Conservation (phyloP, 352 stramenopile genomes). For the Peronospora farinosa region DNA sequence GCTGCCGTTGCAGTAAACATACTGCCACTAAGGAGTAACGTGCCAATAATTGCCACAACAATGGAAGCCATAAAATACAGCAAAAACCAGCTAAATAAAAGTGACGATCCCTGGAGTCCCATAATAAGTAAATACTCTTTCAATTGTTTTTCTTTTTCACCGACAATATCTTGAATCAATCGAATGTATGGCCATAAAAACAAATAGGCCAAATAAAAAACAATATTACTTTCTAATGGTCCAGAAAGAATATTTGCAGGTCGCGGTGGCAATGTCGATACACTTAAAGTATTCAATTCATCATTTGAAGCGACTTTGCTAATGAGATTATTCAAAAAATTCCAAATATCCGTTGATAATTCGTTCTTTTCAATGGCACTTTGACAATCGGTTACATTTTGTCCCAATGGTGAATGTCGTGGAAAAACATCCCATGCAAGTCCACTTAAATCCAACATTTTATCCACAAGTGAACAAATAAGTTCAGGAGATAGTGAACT, state of each 20-base stretch:
- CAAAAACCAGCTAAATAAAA: constrained; percentile 74
- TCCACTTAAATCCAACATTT: constrained; percentile 35
- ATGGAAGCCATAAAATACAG: constrained; percentile 69
- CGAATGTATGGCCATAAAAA: constrained; percentile 85
- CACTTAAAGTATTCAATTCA: constrained; percentile 36
- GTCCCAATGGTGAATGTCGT: constrained; percentile 26
- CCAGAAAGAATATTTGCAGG: constrained; percentile 39
- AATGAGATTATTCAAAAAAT: constrained; percentile 39
- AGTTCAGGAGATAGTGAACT: constrained; percentile 9
- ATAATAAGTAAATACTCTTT: constrained; percentile 89
- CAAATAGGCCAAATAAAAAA: constrained; percentile 66
- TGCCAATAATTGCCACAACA: constrained; percentile 42
- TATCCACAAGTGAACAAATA: constrained; percentile 36
- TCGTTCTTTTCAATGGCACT: constrained; percentile 19
- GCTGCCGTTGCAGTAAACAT: constrained; percentile 54
- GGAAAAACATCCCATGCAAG: constrained; percentile 49
- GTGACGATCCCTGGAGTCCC: constrained; percentile 63
- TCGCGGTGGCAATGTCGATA: constrained; percentile 35
- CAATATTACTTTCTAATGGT: constrained; percentile 53
- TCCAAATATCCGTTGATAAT: constrained; percentile 20
- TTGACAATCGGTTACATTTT: constrained; percentile 26
- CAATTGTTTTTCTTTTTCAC: constrained; percentile 87
- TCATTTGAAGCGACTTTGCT: constrained; percentile 28
- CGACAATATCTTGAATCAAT: constrained; percentile 80
- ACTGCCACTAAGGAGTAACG: constrained; percentile 43